phyloP scores from a whole-genome alignment of 164 flowering plant species.

The Liriodendron chinense region DNA sequence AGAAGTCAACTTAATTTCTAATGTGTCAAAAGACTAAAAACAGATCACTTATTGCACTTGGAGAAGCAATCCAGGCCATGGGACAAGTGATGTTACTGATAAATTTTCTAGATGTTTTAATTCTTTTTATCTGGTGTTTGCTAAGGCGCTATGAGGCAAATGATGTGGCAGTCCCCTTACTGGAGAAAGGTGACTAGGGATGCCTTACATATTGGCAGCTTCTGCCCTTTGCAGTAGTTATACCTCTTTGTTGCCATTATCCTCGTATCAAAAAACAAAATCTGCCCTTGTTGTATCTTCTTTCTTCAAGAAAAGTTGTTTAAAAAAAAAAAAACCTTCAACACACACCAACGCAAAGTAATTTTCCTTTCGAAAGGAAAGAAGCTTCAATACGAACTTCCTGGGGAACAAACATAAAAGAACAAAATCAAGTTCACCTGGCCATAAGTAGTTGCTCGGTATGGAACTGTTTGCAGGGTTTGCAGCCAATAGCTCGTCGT shows the following conservation, averaged over 20 bases:
- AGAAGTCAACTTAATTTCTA: too few relatives aligned
- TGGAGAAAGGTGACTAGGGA: too few relatives aligned
- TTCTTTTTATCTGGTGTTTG: too few relatives aligned
- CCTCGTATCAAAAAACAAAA: not conserved
- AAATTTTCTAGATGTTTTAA: too few relatives aligned
- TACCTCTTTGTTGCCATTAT: not conserved
- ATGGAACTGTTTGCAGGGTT: conserved; percentile 74
- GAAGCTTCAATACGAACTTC: not conserved
- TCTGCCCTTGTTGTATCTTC: not conserved
- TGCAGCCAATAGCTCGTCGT: conserved; percentile 69
- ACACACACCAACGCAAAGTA: too few relatives aligned
- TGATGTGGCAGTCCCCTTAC: too few relatives aligned
- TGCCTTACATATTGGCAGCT: too few relatives aligned
- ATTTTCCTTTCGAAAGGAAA: not conserved
- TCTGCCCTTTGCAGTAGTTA: not conserved
- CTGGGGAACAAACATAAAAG: not conserved
- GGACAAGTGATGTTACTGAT: too few relatives aligned
- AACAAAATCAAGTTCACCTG: conserved; percentile 48
- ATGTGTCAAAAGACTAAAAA: too few relatives aligned
- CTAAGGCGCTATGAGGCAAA: too few relatives aligned
- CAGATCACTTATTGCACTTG: too few relatives aligned
- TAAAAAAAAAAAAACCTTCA: not conserved
- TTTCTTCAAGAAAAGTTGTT: not conserved
- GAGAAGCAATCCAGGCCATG: too few relatives aligned
- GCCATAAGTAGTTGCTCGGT: conserved; percentile 73